Percentiles rank a stretch among this genome's conserved stretches.
phyloP scores from a whole-genome alignment of 2,329 filamentous ascomycete species.

The Thyridium curvatum region DNA sequence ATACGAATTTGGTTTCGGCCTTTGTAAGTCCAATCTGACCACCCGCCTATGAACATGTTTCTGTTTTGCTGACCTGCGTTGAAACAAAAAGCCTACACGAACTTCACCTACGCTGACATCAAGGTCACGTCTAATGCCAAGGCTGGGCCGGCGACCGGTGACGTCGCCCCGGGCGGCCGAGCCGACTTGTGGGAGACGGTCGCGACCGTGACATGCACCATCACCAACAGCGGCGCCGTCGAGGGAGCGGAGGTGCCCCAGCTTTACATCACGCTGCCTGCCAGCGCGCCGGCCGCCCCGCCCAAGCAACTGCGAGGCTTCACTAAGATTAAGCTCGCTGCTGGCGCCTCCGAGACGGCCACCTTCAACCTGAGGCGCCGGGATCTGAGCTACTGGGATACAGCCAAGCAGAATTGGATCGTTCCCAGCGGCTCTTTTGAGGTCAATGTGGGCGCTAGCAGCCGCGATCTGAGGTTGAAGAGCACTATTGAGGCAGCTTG shows the following conservation, averaged over 20 bases:
- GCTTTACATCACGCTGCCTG: constrained; percentile 43
- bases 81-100: constrained; percentile 55
- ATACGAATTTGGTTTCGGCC: constrained; percentile 59
- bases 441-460: constrained; percentile 37
- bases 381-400: constrained; percentile 62
- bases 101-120: constrained; percentile 53
- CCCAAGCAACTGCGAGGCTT: constrained; percentile 55
- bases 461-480: constrained; percentile 35
- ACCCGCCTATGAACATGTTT: neutral
- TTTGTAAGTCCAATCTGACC: constrained; percentile 32
- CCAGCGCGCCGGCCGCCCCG: constrained; percentile 27
- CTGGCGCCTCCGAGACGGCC: constrained; percentile 39
- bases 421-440: constrained; percentile 37
- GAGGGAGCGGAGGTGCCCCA: constrained; percentile 62
- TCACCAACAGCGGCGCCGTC: constrained; percentile 59
- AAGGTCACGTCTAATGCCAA: constrained; percentile 27
- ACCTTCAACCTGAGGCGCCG: constrained; percentile 48
- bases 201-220: constrained; percentile 46
- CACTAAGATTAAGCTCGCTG: constrained; percentile 46
- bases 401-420: constrained; percentile 52
- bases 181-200: constrained; percentile 38
- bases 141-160: constrained; percentile 31
- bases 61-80: neutral
- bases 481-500: constrained; percentile 19
- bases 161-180: constrained; percentile 33